Base-by-base conservation (phyloP, 345 rosid genomes). In the Combretum micranthum region DNA sequence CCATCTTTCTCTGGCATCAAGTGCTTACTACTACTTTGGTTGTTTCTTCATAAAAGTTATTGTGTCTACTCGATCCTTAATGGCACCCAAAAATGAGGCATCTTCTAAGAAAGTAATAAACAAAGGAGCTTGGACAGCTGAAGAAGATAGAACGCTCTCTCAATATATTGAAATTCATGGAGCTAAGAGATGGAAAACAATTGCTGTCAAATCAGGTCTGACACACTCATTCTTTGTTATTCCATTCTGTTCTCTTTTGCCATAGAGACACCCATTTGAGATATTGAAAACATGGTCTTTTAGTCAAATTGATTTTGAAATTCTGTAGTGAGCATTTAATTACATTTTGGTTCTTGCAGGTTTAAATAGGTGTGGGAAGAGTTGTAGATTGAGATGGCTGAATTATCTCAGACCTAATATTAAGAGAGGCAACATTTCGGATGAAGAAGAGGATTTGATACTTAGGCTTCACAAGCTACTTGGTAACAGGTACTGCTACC, bases 331-430 rank as follows among this genome's bases (percentile, higher is more conserved):
- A 3, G 52, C 21, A 52, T 22, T 52, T 12, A 52, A 25, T 52
- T 3, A 49, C 10, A 22, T 19, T 50, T 20, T n/a, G 22, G 13
- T 25, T 54, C 53, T 48, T 72, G n/a, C 69, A 82, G 87, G 77
- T 48, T 49, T 83, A 46, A 80, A 69, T 21, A 66, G 89, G 23
- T 78, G 83, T 18, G 86, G 82, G 44, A 83, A 76, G 75, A 83
- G 89, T 47, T 80, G 89, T 68, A 74, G 89, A 54, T 25, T 83
- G 74, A 74, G 89, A 56, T 83, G 85, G 89, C 23, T 83, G 65
- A 83, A 83, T 55, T 80, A 83, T 51, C 63, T 83, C 61, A 74
- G 86, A 55, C 83, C 89, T 0, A 83, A 76, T 61, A 78, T 80
- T 73, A 82, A 78, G 72, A 63, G 87, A 72, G 87, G 87, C 74